Conservation (phyloP, 257 asterid genomes). For the Solanum ossicruentum region DNA sequence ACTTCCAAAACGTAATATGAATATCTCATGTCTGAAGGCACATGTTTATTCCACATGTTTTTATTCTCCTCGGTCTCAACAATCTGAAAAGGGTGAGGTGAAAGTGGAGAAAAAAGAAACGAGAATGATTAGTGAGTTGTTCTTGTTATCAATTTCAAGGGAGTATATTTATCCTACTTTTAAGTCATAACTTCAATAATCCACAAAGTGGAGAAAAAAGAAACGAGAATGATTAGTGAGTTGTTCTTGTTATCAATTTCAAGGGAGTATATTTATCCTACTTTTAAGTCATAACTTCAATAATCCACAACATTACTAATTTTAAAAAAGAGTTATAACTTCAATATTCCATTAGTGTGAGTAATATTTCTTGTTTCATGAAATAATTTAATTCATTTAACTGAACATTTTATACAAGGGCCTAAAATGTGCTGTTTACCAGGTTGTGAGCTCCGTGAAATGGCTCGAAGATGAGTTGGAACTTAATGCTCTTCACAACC, state of each 20-base stretch:
- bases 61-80: neutral
- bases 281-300: neutral
- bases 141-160: neutral
- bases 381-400: neutral
- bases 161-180: neutral
- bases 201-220: neutral
- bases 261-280: neutral
- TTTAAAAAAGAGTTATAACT: neutral
- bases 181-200: neutral
- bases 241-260: neutral
- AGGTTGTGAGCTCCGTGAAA: conserved; percentile 99
- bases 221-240: neutral
- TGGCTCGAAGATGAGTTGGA: conserved; percentile 99
- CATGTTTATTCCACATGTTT: neutral
- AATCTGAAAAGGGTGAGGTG: neutral
- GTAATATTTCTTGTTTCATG: neutral
- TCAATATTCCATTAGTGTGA: neutral
- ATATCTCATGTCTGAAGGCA: neutral
- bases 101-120: neutral
- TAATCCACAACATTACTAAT: neutral
- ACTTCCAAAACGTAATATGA: neutral
- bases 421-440: neutral
- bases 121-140: neutral
- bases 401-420: neutral
- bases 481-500: conserved; percentile 97